These are phyloP conservation scores for Penicillium concentricum DNA, from an alignment of 2,329 filamentous ascomycete species.

Conservation along the genomic window DNA sequence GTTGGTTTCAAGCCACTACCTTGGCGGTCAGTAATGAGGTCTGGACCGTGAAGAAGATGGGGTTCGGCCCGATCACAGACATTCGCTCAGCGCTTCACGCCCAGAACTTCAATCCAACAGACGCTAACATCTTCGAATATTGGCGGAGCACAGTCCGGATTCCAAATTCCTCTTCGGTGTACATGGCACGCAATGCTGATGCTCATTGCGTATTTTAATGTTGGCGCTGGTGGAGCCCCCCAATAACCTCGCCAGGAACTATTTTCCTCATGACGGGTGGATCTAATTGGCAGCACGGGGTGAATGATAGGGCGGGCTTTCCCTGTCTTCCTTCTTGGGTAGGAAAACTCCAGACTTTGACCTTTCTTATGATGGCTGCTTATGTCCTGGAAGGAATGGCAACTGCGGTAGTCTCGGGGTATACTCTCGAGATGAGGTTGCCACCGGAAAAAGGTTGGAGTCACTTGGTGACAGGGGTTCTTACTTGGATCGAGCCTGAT, in stretches of 20 bases:
- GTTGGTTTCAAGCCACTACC: background rate
- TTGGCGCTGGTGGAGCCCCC: constrained; percentile 2
- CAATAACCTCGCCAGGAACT: constrained; percentile 4
- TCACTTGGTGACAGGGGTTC: background rate
- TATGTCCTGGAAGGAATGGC: background rate
- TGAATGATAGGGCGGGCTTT: background rate
- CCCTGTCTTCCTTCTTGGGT: background rate
- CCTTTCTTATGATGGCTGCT: background rate
- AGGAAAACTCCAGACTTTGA: background rate
- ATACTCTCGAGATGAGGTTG: background rate
- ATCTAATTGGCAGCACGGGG: constrained; percentile 1
- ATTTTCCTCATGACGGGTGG: constrained; percentile 2
- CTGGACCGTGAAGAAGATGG: background rate
- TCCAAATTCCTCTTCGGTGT: background rate
- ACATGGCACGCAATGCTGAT: background rate
- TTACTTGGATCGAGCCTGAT: background rate
- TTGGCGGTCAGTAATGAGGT: background rate
- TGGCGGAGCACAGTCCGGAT: background rate
- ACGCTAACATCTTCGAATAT: background rate
- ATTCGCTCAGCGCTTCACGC: background rate
- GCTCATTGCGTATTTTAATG: background rate
- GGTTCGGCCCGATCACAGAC: background rate
- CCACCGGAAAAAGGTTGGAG: too few relatives aligned
- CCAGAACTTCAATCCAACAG: background rate
- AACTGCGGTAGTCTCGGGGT: background rate